Conservation (phyloP, 306 rosid species). For the Cucurbita maxima region DNA sequence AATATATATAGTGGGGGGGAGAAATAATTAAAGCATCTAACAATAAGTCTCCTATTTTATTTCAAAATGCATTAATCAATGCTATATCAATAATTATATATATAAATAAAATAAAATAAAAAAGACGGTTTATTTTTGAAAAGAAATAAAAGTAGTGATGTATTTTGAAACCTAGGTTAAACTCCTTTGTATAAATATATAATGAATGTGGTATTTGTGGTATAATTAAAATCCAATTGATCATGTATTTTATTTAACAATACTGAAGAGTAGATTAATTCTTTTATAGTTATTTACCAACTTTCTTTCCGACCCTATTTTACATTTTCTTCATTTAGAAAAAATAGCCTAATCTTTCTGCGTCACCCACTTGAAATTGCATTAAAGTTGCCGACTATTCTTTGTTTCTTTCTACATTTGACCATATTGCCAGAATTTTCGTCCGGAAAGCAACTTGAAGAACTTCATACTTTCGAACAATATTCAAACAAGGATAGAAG, state of each 20-base stretch:
- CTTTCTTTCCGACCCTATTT: conserved; percentile 31
- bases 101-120: too few species aligned
- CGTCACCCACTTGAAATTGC: conserved; percentile 13
- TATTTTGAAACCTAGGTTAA: background rate
- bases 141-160: too few species aligned
- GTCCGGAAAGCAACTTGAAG: conserved; percentile 19
- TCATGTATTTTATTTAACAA: too few species aligned
- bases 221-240: too few species aligned
- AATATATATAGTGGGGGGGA: background rate
- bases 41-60: background rate
- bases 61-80: background rate
- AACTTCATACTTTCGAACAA: conserved; percentile 19
- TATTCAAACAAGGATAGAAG: background rate
- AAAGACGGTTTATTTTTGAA: too few species aligned
- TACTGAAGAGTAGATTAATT: too few species aligned
- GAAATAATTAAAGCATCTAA: background rate
- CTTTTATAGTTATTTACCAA: too few species aligned
- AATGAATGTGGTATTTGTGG: too few species aligned
- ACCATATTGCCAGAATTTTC: conserved; percentile 1
- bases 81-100: background rate
- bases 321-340: background rate
- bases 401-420: conserved; percentile 24
- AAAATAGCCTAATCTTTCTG: background rate
- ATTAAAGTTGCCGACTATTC: conserved; percentile 7
- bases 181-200: too few species aligned